A percentile compares a stretch with the other conserved stretches of the same genome.
These are phyloP conservation scores for Camelina laxa DNA, from an alignment of 345 rosid genomes.

Conservation along the genomic window DNA sequence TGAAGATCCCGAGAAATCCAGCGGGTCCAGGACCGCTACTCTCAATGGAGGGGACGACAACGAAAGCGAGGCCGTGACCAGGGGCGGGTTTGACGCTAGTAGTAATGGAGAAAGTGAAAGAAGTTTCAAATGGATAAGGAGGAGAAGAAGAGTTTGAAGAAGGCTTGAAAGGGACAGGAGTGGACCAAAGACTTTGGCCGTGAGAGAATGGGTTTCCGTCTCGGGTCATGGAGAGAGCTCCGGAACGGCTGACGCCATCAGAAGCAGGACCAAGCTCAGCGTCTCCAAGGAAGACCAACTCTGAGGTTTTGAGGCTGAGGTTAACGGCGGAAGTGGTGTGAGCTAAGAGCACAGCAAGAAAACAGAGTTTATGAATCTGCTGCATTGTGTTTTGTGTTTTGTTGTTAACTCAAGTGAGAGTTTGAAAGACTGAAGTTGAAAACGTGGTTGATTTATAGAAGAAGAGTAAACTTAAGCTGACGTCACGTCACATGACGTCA, in stretches of 20 bases:
- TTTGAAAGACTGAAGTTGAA: background rate
- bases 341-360: constrained; percentile 26
- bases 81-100: constrained; percentile 5
- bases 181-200: constrained; percentile 7
- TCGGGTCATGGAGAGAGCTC: constrained; percentile 4
- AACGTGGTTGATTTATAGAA: too few species aligned
- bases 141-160: constrained; percentile 12
- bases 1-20: background rate
- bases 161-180: constrained; percentile 13
- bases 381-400: background rate
- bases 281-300: constrained; percentile 11
- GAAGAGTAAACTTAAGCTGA: too few species aligned
- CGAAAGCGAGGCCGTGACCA: constrained; percentile 1
- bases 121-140: constrained; percentile 4
- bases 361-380: constrained; percentile 9
- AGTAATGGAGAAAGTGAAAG: constrained; percentile 1
- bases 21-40: background rate
- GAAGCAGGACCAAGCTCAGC: constrained; percentile 8
- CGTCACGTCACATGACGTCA: too few species aligned
- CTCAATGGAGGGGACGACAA: background rate
- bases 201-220: constrained; percentile 1
- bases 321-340: constrained; percentile 11
- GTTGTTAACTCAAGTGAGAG: background rate
- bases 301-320: constrained; percentile 15
- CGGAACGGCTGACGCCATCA: background rate